Base-by-base conservation (phyloP, 805 yeast genomes). In the Lachancea meyersii region DNA sequence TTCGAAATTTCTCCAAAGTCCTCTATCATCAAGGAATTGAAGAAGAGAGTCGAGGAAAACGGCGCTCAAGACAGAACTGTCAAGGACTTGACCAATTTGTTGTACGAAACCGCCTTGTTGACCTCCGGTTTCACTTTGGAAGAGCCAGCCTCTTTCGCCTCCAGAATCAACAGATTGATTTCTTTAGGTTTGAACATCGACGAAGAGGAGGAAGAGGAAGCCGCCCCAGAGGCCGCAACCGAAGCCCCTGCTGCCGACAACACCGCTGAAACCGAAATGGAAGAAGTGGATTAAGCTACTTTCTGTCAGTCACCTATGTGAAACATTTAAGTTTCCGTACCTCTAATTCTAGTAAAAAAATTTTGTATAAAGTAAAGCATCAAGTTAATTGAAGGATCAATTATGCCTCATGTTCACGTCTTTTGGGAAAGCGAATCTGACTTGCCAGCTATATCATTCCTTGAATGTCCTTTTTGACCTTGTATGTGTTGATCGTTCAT, bases 1-100 rank as follows among this genome's bases (percentile, higher is more conserved):
- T 87, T 93, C 63, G 99, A 93, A 79, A 88, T 93, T 58, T 91
- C 97, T 62, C 97, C 99, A 74, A 83, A 79, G 70, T 89, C 97
- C 53, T 72, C 95, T 53, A 93, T 93, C 68, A 91, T 93, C 71
- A 82, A 75, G 76, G 98, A 93, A 73, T 83, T 93, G 73, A 89
- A 82, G 78, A 77, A 83, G 69, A 93, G 91, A 82, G 97, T 93
- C 63, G 97, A 88, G 61, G 82, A 85, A 55, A 95, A 87, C 62
- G 97, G 97, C 72, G 89, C 95, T 54, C 94, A 87, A 73, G 97
- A 94, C 76, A 86, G 95, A 77, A 89, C 96, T 51, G 97, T 93
- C 63, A 87, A 87, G 80, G 96, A 93, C 73, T 79, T 93, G 71
- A 93, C 99, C 54, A 86, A 93, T 56, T 77, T 93, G 70, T 76